A percentile compares a stretch with the other conserved stretches of the same genome.
phyloP scores from a whole-genome alignment of 1,139 yeast genomes.

The Zygosaccharomyces pseudobailii region DNA sequence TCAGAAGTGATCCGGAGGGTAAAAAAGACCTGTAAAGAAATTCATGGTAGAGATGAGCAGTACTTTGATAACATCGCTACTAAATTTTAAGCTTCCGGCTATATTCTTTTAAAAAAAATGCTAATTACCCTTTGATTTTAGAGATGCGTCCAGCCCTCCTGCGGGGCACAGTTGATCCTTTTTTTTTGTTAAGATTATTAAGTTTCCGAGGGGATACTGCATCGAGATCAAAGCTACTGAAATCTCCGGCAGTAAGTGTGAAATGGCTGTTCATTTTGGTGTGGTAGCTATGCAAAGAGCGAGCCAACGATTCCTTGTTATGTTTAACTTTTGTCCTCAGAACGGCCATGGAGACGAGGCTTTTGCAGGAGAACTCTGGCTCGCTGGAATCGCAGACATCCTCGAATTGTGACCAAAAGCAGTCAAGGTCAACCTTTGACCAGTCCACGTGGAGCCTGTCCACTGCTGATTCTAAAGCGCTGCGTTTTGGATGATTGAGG shows the following conservation, averaged over 20 bases:
- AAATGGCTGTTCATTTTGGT: constrained; percentile 23
- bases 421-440: constrained; percentile 13
- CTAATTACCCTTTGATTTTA: constrained; percentile 10
- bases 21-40: background rate
- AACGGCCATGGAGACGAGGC: constrained; percentile 21
- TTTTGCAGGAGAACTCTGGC: constrained; percentile 15
- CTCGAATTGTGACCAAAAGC: constrained; percentile 19
- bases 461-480: constrained; percentile 10
- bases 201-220: constrained; percentile 5
- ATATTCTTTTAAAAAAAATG: background rate
- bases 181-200: constrained; percentile 5
- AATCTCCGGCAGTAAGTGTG: constrained; percentile 26
- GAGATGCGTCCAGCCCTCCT: constrained; percentile 3
- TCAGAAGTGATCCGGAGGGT: background rate
- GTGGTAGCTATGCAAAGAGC: constrained; percentile 16
- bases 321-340: constrained; percentile 19
- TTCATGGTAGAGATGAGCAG: background rate
- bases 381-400: background rate
- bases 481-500: constrained; percentile 8
- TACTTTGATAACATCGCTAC: background rate
- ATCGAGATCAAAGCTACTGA: constrained; percentile 27
- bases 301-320: constrained; percentile 17
- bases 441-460: constrained; percentile 22
- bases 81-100: no score
- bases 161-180: background rate